phyloP scores from a whole-genome alignment of 2,329 filamentous ascomycete genomes.

The Trichoderma guizhouense region DNA sequence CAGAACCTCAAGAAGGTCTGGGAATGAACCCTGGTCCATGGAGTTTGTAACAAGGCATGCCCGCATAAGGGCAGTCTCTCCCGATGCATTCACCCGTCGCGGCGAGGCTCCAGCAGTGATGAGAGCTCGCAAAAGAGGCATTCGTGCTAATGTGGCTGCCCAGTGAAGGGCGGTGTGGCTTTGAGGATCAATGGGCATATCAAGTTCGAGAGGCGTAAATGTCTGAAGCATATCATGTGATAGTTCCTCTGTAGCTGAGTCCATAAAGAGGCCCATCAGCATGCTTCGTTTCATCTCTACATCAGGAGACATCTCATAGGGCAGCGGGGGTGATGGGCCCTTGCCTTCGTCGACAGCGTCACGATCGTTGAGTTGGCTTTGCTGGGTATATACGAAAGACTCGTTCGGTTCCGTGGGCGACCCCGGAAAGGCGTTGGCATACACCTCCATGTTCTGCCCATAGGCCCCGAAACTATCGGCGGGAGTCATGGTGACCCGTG shows the following conservation, averaged over 20 bases:
- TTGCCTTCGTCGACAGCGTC: conserved; percentile 48
- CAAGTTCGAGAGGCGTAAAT: conserved; percentile 75
- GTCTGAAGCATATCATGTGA: conserved; percentile 72
- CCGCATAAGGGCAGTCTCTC: conserved; percentile 90
- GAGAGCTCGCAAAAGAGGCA: conserved; percentile 75
- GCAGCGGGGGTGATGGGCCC: conserved; percentile 62
- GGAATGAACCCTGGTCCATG: conserved; percentile 84
- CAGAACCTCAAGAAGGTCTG: conserved; percentile 83
- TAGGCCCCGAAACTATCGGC: conserved; percentile 58
- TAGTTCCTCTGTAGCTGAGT: conserved; percentile 66
- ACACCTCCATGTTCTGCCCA: conserved; percentile 45
- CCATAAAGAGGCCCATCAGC: conserved; percentile 79
- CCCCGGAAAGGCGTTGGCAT: conserved; percentile 53
- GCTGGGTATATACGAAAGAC: conserved; percentile 66
- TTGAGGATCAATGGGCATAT: conserved; percentile 86
- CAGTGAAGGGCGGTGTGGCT: conserved; percentile 91
- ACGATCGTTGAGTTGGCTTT: conserved; percentile 43
- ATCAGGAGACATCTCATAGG: conserved; percentile 57
- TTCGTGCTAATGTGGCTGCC: conserved; percentile 88
- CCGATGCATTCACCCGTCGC: conserved; percentile 80
- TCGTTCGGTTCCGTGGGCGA: conserved; percentile 79
- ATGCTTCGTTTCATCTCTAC: conserved; percentile 77
- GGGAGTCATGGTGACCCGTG: conserved; percentile 54
- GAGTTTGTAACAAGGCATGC: conserved; percentile 93
- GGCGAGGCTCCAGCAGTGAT: conserved; percentile 84